Base-by-base conservation (phyloP, 2,329 filamentous ascomycete genomes). In the Diaporthe humulicola region DNA sequence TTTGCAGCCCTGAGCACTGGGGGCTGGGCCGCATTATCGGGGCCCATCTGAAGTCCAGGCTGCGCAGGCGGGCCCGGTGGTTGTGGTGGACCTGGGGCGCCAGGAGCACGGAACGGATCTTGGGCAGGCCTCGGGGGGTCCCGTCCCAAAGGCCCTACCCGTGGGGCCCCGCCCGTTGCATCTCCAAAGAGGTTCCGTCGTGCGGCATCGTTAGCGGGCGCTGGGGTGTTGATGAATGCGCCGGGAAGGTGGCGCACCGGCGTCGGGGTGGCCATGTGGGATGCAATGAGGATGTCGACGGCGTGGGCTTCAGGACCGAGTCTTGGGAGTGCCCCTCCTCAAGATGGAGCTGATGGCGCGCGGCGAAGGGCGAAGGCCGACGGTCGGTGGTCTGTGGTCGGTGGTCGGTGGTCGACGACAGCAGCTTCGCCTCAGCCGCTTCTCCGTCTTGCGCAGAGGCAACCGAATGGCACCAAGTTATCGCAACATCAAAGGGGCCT, bases 1-100 rank as follows among this genome's bases (percentile, higher is more conserved):
- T 89, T 90, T 61, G 95, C 95, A 28, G 95, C 97, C 83, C 95
- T 94, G 78, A 94, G 90, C 75, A 98, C 90, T 0, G 94, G 93
- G 58, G 91, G 91, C 48, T 69, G 64, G 33, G 64, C 64, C 10
- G 74, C 81, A 74, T 85, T 83, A 57, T 86, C 85, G 15, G 81
- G 82, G 75, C 88, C 87, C 72, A 85, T 83, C 77, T 88, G 75
- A 22, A 60, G 38, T 4, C 56, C 56, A 15, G 57, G 52, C 40
- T 45, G 42, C 17, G 87, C 86, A 54, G 84, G 77, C 25, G 83
- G 79, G 25, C 84, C 77, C 7, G 83, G 60, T 30, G 40, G 74
- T 30, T 69, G 64, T 52, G 87, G 85, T 57, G 83, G 77, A 25
- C 83, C 79, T 25, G 83, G 77, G 4, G 83, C 79, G 42, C 81